Evolutionary conservation across 768 basidiomycete genomes (phyloP).

Genomic region (Tephrocybe sp.): DNA sequence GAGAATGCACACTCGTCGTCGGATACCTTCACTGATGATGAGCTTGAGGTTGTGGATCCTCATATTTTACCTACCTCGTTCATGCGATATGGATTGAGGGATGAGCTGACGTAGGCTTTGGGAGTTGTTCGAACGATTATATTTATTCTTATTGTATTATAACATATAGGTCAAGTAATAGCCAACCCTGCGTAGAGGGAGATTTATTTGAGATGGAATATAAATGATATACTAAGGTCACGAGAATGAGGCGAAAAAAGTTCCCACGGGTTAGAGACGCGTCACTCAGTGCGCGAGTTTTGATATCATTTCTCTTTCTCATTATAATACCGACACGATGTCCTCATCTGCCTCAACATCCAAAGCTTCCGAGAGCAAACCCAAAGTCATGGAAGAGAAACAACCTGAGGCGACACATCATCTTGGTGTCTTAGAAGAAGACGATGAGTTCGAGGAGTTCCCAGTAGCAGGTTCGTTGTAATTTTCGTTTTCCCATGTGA

Average conservation of each 20-base stretch:
- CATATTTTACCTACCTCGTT: slow-evolving; percentile 17
- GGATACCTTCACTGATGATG: slow-evolving; percentile 7
- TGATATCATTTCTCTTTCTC: neutral
- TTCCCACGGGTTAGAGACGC: slow-evolving; percentile 20
- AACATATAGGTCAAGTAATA: neutral
- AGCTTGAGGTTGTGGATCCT: slow-evolving; percentile 8
- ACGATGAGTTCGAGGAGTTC: slow-evolving; percentile 97
- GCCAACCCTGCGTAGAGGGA: too few species aligned
- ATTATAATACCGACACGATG: slow-evolving; percentile 23
- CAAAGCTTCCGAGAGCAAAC: slow-evolving; percentile 37
- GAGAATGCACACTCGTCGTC: neutral
- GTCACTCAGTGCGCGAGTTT: slow-evolving; percentile 12
- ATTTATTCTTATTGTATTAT: slow-evolving; percentile 18
- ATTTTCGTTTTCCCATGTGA: neutral
- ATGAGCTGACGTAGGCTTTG: neutral
- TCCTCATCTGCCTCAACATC: slow-evolving; percentile 46
- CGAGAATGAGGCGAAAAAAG: neutral
- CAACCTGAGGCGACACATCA: slow-evolving; percentile 51
- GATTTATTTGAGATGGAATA: slow-evolving; percentile 15
- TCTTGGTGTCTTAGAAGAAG: slow-evolving; percentile 91
- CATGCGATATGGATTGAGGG: slow-evolving; percentile 18
- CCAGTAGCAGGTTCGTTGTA: slow-evolving; percentile 67
- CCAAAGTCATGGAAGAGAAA: slow-evolving; percentile 40
- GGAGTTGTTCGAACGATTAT: slow-evolving; percentile 1
- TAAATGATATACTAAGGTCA: too few species aligned